These are phyloP conservation scores for Amanita subjunquillea DNA, from an alignment of 768 basidiomycete species.

Conservation along the genomic window DNA sequence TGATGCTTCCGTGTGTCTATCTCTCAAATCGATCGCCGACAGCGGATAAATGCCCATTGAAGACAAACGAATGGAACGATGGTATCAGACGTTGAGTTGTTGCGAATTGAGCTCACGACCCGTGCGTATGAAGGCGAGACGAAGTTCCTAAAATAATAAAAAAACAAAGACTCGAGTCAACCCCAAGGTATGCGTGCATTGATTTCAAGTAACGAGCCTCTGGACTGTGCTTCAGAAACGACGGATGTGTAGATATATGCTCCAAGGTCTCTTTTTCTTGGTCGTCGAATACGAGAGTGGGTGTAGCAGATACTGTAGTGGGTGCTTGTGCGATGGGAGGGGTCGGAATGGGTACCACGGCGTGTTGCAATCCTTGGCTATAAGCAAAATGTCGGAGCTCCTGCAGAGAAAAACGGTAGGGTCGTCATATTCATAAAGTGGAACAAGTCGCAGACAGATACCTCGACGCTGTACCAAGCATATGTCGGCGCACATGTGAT, in stretches of 20 bases:
- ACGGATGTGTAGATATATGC: slow-evolving; percentile 24
- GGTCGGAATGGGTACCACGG: slow-evolving; percentile 18
- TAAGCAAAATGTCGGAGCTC: slow-evolving; percentile 36
- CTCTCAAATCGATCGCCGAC: too few relatives aligned
- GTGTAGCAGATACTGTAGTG: background rate
- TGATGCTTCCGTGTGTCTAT: background rate
- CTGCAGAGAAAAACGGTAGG: slow-evolving; percentile 14
- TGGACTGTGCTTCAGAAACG: slow-evolving; percentile 33
- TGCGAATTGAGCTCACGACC: slow-evolving; percentile 36
- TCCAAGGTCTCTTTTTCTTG: slow-evolving; percentile 20
- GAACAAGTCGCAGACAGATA: slow-evolving; percentile 12
- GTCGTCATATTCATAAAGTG: too few relatives aligned
- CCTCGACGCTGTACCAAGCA: slow-evolving; percentile 29
- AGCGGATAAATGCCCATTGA: background rate
- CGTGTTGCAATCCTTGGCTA: slow-evolving; percentile 20
- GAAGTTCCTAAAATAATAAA: slow-evolving; percentile 32
- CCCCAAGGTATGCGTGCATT: background rate
- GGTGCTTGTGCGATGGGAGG: slow-evolving; percentile 13
- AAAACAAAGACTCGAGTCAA: background rate
- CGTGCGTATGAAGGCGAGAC: slow-evolving; percentile 30
- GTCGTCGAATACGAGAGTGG: slow-evolving; percentile 8
- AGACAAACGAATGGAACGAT: background rate
- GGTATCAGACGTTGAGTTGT: slow-evolving; percentile 11
- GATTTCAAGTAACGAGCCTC: slow-evolving; percentile 26
- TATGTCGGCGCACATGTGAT: slow-evolving; percentile 28